These are phyloP conservation scores for Magnusiomyces clavatus DNA, from an alignment of 1,139 yeast species.

Conservation along the genomic window DNA sequence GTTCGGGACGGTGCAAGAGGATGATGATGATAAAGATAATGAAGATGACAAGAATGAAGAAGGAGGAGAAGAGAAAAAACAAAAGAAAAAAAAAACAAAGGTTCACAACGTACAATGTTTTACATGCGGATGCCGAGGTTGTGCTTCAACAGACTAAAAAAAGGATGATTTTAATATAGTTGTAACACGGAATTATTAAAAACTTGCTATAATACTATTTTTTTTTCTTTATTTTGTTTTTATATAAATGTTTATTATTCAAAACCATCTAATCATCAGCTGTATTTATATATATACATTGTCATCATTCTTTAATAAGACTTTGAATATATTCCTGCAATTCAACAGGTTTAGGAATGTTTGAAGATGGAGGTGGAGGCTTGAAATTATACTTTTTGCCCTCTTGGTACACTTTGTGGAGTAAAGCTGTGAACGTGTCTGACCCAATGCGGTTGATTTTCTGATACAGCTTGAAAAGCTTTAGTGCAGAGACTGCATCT, in stretches of 20 bases:
- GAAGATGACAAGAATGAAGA: conserved; percentile 8
- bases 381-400: conserved; percentile 57
- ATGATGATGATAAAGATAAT: conserved; percentile 16
- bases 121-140: conserved; percentile 86
- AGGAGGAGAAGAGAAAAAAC: conserved; percentile 10
- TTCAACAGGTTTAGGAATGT: too few relatives aligned
- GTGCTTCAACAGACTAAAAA: conserved; percentile 65
- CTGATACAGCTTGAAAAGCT: conserved; percentile 63
- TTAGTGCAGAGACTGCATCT: conserved; percentile 84
- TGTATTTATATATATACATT: too few relatives aligned
- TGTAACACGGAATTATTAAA: too few relatives aligned
- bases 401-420: conserved; percentile 65
- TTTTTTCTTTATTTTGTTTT: too few relatives aligned
- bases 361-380: conserved; percentile 38
- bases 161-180: not conserved
- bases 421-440: conserved; percentile 45
- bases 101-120: conserved; percentile 49
- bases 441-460: conserved; percentile 48
- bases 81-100: conserved; percentile 26
- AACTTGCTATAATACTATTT: too few relatives aligned
- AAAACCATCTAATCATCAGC: too few relatives aligned
- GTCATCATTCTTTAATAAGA: too few relatives aligned
- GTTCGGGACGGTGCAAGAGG: conserved; percentile 20
- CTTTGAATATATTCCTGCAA: too few relatives aligned
- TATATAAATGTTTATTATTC: too few relatives aligned